Base-by-base conservation (phyloP, 306 rosid genomes). In the Ceratonia siliqua region DNA sequence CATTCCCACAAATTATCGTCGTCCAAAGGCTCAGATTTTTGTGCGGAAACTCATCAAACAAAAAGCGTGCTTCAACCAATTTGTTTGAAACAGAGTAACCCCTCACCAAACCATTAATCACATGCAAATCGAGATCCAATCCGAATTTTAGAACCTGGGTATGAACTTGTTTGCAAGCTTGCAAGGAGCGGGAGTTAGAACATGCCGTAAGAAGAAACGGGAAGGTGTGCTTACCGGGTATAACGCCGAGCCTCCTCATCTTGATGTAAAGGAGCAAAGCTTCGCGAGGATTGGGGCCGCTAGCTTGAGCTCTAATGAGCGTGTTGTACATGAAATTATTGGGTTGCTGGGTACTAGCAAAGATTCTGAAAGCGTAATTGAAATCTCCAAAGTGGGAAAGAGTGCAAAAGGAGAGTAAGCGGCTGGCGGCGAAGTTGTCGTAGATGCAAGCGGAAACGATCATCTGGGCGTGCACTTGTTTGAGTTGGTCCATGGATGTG, bases 251-350 rank as follows among this genome's bases (percentile, higher is more conserved):
- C 46, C 73, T 77, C 52, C 89, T 82, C 89, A 85, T 85, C 62
- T 54, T 6, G 0, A 56, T 1, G 55, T 76, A 82, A 69, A 85
- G 70, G 21, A 62, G 17, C 58, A 82, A 53, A 53, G 84, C 74
- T 25, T 41, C 46, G 48, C 10, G 17, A 15, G 88, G 81, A 8
- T 72, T 9, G 33, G 65, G 41, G 15, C 67, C 49, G 15, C 49
- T 9, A 32, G 82, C 64, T 18, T 79, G 80, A 65, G 84, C 89
- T 35, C 84, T 75, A 14, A 85, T 79, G 25, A 85, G 76, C 12
- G 84, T 82, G 74, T 85, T 85, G 82, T 84, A 82, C 86, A 85
- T 85, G 75, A 85, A 85, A 18, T 81, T 43, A 54, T 85, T 85
- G 46, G 86, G 85, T 22, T 10, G 54, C 18, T 53, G 72, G 5